Evolutionary conservation across 257 asterid genomes (phyloP).

Genomic region (Datura wrightii): DNA sequence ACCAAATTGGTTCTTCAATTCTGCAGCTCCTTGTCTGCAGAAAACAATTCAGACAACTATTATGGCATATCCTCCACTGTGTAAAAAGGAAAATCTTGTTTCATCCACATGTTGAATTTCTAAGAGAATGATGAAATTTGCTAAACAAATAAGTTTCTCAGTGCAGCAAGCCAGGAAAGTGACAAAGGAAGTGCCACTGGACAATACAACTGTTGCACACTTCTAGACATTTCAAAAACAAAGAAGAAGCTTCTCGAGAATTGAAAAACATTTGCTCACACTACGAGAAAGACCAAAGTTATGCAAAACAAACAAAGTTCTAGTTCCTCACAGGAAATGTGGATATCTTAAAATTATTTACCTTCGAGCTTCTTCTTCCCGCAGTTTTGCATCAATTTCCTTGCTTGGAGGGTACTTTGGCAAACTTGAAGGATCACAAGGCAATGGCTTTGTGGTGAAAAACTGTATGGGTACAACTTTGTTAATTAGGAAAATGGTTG

Average conservation of each 20-base stretch:
- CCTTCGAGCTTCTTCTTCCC: slow-evolving; percentile 90
- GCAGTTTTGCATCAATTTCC: slow-evolving; percentile 93
- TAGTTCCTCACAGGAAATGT: slow-evolving; percentile 29
- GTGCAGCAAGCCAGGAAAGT: neutral
- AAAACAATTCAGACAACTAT: slow-evolving; percentile 32
- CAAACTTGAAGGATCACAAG: slow-evolving; percentile 85
- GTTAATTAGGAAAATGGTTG: slow-evolving; percentile 30
- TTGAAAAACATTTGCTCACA: neutral
- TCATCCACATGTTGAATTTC: neutral
- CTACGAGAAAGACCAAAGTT: neutral
- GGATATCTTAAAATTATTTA: slow-evolving; percentile 35
- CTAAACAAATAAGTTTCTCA: neutral
- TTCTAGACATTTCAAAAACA: neutral
- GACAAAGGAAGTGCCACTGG: neutral
- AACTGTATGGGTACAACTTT: slow-evolving; percentile 51
- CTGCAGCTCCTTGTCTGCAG: slow-evolving; percentile 63
- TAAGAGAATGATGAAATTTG: neutral
- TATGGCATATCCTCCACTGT: neutral
- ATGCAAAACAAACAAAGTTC: neutral
- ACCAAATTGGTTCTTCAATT: slow-evolving; percentile 54
- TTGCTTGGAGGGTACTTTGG: slow-evolving; percentile 96
- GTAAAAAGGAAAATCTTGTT: neutral
- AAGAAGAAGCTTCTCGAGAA: neutral
- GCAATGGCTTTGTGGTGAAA: slow-evolving; percentile 69
- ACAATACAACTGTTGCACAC: neutral